These are phyloP conservation scores for Globisporangium viniferum DNA, from an alignment of 352 stramenopile genomes.

Conservation along the genomic window DNA sequence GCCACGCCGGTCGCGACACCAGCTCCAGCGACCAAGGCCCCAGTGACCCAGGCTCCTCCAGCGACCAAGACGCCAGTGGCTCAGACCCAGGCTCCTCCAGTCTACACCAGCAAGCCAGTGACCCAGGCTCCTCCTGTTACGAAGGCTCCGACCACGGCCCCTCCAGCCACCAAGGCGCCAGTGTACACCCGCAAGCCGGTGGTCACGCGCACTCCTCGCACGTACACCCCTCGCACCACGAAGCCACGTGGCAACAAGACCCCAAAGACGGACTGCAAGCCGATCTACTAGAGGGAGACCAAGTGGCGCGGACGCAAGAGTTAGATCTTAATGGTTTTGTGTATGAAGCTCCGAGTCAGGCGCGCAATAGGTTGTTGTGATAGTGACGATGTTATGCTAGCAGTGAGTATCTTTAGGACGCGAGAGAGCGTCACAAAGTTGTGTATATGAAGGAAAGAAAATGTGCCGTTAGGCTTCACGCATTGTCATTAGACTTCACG, in stretches of 20 bases:
- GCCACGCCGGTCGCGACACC: neutral
- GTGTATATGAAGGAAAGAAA: neutral
- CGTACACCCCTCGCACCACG: neutral
- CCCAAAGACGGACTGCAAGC: constrained; percentile 18
- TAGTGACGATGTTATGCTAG: constrained; percentile 1
- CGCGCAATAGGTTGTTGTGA: neutral
- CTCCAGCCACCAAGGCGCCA: neutral
- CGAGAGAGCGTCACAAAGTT: neutral
- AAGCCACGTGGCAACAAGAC: neutral
- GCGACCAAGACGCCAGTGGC: neutral
- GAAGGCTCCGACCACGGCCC: neutral
- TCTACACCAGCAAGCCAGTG: constrained; percentile 3
- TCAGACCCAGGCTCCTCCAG: constrained; percentile 1
- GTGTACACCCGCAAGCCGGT: neutral
- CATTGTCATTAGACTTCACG: neutral
- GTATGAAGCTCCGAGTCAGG: constrained; percentile 4
- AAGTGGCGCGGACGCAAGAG: neutral
- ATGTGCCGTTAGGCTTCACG: neutral
- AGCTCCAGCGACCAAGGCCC: neutral
- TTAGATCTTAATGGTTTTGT: neutral
- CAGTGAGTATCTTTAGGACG: neutral
- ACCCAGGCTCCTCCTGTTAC: neutral
- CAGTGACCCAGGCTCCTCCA: neutral
- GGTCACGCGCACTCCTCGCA: neutral
- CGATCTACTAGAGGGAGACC: constrained; percentile 15